Evolutionary conservation across 176 grass and related monocot species (phyloP).

Genomic region (Carex kokanica): DNA sequence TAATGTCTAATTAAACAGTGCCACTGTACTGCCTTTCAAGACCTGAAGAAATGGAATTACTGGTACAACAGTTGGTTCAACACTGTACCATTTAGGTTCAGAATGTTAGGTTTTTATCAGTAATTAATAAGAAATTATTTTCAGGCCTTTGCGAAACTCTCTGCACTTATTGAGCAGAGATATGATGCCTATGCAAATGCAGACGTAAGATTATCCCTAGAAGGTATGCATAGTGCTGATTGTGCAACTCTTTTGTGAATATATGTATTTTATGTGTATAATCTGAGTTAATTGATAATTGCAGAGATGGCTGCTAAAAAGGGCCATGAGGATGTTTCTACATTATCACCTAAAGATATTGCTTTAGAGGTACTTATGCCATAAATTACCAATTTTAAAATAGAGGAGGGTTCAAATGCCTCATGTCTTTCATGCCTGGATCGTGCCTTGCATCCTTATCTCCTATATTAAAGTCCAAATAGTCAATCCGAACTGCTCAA

Average conservation of each 20-base stretch:
- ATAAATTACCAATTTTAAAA: neutral
- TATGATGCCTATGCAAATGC: slow-evolving; percentile 88
- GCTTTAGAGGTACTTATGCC: slow-evolving; percentile 60
- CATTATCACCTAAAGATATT: slow-evolving; percentile 70
- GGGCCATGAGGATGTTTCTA: slow-evolving; percentile 66
- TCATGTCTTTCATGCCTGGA: too few relatives aligned
- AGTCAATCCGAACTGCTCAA: too few relatives aligned
- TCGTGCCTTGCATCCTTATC: too few relatives aligned
- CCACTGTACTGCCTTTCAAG: neutral
- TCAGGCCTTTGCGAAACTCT: slow-evolving; percentile 87
- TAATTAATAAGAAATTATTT: neutral
- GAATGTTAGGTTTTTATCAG: neutral
- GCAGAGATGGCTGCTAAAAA: slow-evolving; percentile 78
- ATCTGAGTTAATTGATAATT: slow-evolving; percentile 27
- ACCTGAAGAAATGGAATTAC: neutral
- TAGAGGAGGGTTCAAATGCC: neutral
- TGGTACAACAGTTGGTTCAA: neutral
- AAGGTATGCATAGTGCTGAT: slow-evolving; percentile 50
- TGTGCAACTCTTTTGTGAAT: neutral
- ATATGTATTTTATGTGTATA: slow-evolving; percentile 4
- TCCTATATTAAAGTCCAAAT: too few relatives aligned
- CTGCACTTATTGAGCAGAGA: slow-evolving; percentile 71
- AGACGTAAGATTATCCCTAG: slow-evolving; percentile 75
- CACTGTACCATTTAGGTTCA: neutral
- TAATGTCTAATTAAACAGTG: neutral